A percentile compares a stretch with the other conserved stretches of the same genome.
phyloP scores from a whole-genome alignment of 805 yeast genomes.

The Metschnikowia dekortorum region DNA sequence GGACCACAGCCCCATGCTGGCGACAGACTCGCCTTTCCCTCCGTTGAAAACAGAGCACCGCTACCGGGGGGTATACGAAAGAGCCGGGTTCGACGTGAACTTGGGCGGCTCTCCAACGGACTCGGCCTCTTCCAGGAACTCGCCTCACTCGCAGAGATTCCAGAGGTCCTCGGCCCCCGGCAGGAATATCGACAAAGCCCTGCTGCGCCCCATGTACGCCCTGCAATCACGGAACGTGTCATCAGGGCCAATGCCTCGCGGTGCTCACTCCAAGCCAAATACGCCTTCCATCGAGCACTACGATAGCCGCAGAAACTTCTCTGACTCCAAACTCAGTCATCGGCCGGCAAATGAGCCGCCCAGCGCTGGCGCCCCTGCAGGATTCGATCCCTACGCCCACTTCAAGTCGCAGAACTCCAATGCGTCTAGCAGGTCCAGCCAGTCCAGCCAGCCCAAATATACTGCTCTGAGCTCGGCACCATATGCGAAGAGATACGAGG shows the following conservation, averaged over 20 bases:
- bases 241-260: background rate
- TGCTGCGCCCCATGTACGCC: background rate
- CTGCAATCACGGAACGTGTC: constrained; percentile 1
- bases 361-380: background rate
- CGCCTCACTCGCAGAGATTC: background rate
- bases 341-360: background rate
- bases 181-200: background rate
- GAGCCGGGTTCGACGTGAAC: constrained; percentile 71
- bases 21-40: constrained; percentile 58
- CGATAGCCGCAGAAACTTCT: background rate
- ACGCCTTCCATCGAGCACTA: background rate
- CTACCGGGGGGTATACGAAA: constrained; percentile 67
- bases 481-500: constrained; percentile 2
- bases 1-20: constrained; percentile 18
- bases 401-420: background rate
- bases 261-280: background rate
- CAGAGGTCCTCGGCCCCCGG: background rate
- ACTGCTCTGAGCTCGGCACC: background rate
- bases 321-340: background rate
- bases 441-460: background rate
- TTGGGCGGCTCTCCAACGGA: constrained; percentile 2
- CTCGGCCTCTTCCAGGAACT: background rate
- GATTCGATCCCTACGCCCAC: background rate
- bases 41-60: constrained; percentile 59
- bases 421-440: background rate